Base-by-base conservation (phyloP, 2,329 filamentous ascomycete species). In the Apiospora saccharicola region DNA sequence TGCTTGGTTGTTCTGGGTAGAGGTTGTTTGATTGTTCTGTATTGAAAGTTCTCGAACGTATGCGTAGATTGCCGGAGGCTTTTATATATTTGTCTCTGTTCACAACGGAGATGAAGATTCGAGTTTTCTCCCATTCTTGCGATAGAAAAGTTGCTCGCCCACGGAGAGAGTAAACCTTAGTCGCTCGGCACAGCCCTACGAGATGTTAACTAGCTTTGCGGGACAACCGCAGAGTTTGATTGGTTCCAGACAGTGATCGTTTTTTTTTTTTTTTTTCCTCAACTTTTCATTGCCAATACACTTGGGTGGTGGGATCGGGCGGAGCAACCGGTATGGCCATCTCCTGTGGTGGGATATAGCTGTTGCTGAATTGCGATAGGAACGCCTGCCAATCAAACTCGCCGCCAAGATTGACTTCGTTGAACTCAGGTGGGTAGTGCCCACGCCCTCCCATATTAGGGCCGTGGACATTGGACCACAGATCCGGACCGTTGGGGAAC, bases 351-450 rank as follows among this genome's bases (percentile, higher is more conserved):
- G 74, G 72, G 61, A 78, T 76, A 67, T 76, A 77, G 12, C 77
- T 76, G 30, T 64, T 64, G 53, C 78, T 75, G 64, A 79, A 80
- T 71, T 80, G 77, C 68, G 79, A 77, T 67, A 80, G 72, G 3
- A 81, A 70, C 53, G 75, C 79, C 22, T 79, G 77, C 80, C 78
- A 81, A 64, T 81, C 80, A 75, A 81, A 79, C 71, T 81, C 80
- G 43, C 78, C 79, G 34, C 77, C 78, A 61, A 81, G 77, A 70
- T 78, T 79, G 26, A 81, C 73, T 51, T 81, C 79, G 8, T 77
- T 75, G 68, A 80, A 81, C 19, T 77, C 80, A 24, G 75, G 72
- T 7, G 75, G 73, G 71, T 80, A 80, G 51, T 80, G 79, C 67
- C 78, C 72, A 47, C 76, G 78, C 51, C 78, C 71, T 69, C 78